Evolutionary conservation across 169 alveolate genomes (phyloP), one percentile per base, ranked within the genome.

Genomic region (Eimeria maxima): DNA sequence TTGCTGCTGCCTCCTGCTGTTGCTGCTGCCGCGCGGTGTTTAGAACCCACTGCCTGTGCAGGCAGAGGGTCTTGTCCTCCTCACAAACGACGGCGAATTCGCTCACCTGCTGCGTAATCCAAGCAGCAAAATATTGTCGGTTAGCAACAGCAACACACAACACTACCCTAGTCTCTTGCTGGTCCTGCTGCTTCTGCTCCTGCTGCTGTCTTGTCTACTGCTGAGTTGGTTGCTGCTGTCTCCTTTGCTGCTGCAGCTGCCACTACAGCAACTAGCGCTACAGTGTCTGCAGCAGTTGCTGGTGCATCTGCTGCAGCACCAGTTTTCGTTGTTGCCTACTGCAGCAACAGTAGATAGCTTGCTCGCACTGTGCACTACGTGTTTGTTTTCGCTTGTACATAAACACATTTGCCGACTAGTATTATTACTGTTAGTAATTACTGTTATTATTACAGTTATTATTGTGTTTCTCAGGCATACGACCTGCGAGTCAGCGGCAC

Each of bases 21-120:
- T 71, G 81, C 44, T 71, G 81, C 53, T 71, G 47, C 47, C 10
- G 81, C 60, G 88, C 55, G 14, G n/a, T 45, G 73, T 8, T 20
- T 84, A 92, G 95, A 74, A 84, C 29, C 47, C 50, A 8, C 91
- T 92, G 80, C 92, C 95, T 7, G 27, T 80, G 24, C 91, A 92
- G 4, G 95, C 95, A 29, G 95, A 92, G 63, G 95, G 95, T 13
- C 88, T 92, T 60, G 95, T 92, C 47, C 95, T 92, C 8, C 92
- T 92, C 29, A 92, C 95, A 4, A 92, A 92, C 91, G 95, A 92
- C 95, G 95, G 95, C 38, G 90, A 57, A 69, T 74, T 92, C 55
- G 95, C 95, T 8, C 95, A 92, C 57, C 84, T 84, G 1, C 69
- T 92, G 83, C 91, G 87, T 29, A 60, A 60, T 4, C 95, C 95